phyloP scores from a whole-genome alignment of 495 filamentous ascomycete species.

The Tuber melanosporum region DNA sequence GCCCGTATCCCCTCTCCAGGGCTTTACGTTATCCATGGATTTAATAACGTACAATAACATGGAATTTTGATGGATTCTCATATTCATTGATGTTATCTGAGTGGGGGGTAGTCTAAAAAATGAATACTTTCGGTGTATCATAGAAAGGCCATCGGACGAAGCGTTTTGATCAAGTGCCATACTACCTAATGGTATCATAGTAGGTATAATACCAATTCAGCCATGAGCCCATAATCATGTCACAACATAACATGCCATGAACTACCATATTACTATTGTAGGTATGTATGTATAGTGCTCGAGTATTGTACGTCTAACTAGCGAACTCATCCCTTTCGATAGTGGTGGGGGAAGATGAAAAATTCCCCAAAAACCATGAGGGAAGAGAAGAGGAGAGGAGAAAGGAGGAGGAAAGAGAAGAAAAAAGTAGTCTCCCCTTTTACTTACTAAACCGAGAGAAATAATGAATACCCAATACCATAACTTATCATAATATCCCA shows the following conservation, averaged over 20 bases:
- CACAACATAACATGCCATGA: background rate
- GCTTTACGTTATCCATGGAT: too few species aligned
- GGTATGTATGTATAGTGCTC: background rate
- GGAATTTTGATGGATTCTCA: too few species aligned
- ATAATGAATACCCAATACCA: background rate
- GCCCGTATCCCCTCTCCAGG: too few species aligned
- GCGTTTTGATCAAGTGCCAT: too few species aligned
- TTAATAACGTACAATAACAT: too few species aligned
- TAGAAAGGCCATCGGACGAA: too few species aligned
- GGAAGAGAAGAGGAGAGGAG: too few species aligned
- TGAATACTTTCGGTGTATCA: too few species aligned
- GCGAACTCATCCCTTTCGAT: background rate
- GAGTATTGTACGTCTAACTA: background rate
- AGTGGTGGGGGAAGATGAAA: background rate
- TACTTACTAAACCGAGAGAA: background rate
- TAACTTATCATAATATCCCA: conserved; percentile 5
- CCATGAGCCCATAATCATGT: background rate
- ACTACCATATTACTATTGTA: background rate
- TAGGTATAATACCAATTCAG: background rate
- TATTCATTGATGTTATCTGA: too few species aligned
- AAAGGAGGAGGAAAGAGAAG: background rate
- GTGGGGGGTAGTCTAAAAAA: too few species aligned
- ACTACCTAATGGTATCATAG: background rate
- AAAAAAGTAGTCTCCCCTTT: background rate
- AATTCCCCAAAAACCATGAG: background rate